Conservation (phyloP, 257 asterid genomes). For the Orobanche coerulescens region DNA sequence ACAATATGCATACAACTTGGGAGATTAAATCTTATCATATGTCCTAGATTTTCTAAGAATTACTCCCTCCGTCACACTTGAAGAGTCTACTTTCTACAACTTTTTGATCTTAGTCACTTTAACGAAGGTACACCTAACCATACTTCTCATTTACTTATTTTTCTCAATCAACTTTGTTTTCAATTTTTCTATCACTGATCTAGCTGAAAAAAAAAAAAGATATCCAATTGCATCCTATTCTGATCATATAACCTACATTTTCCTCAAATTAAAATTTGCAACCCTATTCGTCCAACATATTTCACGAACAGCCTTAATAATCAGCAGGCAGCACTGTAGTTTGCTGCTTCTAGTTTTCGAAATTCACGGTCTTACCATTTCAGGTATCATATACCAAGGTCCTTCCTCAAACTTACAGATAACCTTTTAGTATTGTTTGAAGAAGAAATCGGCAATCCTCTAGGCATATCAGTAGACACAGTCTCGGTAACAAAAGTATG, state of each 20-base stretch:
- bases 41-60: not conserved
- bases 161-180: too few relatives aligned
- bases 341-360: not conserved
- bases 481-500: conserved; percentile 48
- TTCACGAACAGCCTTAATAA: not conserved
- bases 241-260: not conserved
- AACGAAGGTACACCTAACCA: too few relatives aligned
- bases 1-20: not conserved
- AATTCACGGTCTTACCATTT: not conserved
- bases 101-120: too few relatives aligned
- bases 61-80: too few relatives aligned
- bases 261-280: not conserved
- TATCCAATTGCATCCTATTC: too few relatives aligned
- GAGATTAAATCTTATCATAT: not conserved
- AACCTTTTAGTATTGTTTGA: conserved; percentile 65
- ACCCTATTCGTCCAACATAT: not conserved
- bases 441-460: conserved; percentile 76
- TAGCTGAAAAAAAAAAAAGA: too few relatives aligned
- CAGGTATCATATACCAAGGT: conserved; percentile 85
- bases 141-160: too few relatives aligned
- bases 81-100: too few relatives aligned
- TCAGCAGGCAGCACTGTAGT: not conserved
- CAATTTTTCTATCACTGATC: too few relatives aligned
- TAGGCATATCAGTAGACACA: conserved; percentile 46
- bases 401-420: conserved; percentile 51